These are phyloP conservation scores for Pleodorina starrii DNA, from an alignment of 139 green algal species.

Conservation along the genomic window DNA sequence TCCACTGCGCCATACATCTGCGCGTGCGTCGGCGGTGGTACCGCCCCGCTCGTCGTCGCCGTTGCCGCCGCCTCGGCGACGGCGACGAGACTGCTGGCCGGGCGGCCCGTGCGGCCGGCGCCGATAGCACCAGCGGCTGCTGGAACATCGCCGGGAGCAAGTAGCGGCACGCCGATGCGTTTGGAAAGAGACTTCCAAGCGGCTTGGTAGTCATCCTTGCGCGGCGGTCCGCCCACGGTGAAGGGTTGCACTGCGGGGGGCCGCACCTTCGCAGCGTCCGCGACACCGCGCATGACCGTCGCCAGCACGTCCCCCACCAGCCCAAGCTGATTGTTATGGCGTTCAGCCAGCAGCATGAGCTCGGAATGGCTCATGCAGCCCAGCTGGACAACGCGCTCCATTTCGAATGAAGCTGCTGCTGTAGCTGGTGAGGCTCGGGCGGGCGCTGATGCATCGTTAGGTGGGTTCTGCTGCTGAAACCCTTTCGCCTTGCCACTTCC, in stretches of 20 bases:
- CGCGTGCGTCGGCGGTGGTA: background rate
- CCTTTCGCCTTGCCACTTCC: background rate
- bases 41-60: too few species aligned
- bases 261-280: slow-evolving; percentile 1
- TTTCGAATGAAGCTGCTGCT: background rate
- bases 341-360: background rate
- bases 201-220: slow-evolving; percentile 39
- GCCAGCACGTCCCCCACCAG: slow-evolving; percentile 24
- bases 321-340: slow-evolving; percentile 18
- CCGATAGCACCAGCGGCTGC: background rate
- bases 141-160: background rate
- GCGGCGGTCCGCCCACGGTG: background rate
- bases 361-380: background rate
- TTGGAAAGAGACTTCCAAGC: slow-evolving; percentile 37
- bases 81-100: background rate
- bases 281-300: slow-evolving; percentile 1
- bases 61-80: background rate
- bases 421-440: background rate
- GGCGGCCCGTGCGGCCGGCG: background rate
- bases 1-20: slow-evolving; percentile 28
- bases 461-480: background rate
- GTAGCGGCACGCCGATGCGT: background rate
- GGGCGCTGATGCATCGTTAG: background rate
- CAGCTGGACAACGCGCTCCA: background rate
- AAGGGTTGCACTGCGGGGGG: slow-evolving; percentile 22